Evolutionary conservation across 108 stramenopile species (phyloP).

Genomic region (Halocafeteria seosinensis): DNA sequence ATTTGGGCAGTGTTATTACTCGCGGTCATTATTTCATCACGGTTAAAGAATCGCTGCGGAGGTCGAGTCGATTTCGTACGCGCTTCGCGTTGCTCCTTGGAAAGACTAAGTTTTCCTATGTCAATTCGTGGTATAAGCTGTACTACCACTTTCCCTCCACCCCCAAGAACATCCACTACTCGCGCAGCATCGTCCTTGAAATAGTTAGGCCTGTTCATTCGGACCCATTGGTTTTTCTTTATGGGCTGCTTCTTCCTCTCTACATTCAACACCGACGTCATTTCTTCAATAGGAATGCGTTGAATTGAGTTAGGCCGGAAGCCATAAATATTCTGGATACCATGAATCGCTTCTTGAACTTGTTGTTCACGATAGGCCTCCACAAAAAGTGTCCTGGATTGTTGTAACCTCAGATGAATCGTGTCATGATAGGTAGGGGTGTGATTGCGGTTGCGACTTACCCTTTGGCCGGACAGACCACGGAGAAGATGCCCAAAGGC

Average conservation of each 20-base stretch:
- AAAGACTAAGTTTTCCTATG: constrained; percentile 43
- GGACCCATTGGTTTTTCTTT: constrained; percentile 79
- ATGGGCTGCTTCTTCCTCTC: constrained; percentile 66
- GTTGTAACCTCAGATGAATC: constrained; percentile 71
- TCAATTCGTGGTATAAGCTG: constrained; percentile 82
- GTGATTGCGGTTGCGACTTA: too few relatives aligned
- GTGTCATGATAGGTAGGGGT: constrained; percentile 60
- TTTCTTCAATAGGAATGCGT: constrained; percentile 69
- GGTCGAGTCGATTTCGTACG: constrained; percentile 57
- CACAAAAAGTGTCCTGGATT: too few relatives aligned
- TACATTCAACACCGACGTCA: constrained; percentile 84
- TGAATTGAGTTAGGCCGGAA: constrained; percentile 52
- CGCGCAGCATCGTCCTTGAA: constrained; percentile 87
- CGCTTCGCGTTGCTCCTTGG: constrained; percentile 57
- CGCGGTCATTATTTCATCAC: constrained; percentile 44
- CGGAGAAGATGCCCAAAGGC: constrained; percentile 25
- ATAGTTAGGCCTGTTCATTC: constrained; percentile 72
- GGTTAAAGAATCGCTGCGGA: constrained; percentile 76
- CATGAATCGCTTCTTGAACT: constrained; percentile 67
- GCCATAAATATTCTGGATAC: constrained; percentile 51
- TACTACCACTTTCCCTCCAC: constrained; percentile 68
- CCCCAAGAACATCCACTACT: constrained; percentile 65
- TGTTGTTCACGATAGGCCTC: constrained; percentile 74
- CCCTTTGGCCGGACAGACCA: constrained; percentile 51
- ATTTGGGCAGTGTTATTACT: constrained; percentile 17